Evolutionary conservation across 192 early-diverging fungal species (phyloP), one percentile per base, ranked within the genome.

Genomic region (Coemansia sp.): DNA sequence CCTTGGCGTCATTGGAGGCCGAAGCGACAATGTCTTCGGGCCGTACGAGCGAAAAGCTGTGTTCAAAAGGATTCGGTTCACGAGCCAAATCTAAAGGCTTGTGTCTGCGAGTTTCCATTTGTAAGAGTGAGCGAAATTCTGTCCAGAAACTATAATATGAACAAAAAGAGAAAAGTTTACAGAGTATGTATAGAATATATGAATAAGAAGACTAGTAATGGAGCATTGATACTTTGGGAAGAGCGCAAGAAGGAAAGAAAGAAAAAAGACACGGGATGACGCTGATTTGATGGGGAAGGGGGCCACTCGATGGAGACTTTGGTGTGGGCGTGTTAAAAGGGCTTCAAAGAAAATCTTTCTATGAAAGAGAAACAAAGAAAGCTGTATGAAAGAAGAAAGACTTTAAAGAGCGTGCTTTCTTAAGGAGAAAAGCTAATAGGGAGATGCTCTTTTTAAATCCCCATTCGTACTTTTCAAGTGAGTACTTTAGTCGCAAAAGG

Each of bases 11-110:
- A 7, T 40, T 11, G 16, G 36, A 58, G 35, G 59, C 1, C n/a
- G 59, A 13, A 33, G 59, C 34, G 55, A 64, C 14, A 26, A 46
- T 23, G 5, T 39, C 67, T 36, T 59, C 60, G 46, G 68, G 46
- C 34, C 67, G 65, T 28, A 80, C 65, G 13, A 79, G 82, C 13
- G 83, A 87, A 59, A 95, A 93, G 60, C 88, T 91, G 67, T 89
- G 85, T 63, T 94, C 94, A 66, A 95, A 95, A 38, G 91, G 93
- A 84, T 95, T 95, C 37, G 91, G 91, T 62, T 95, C 94, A 56
- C 87, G 79, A 60, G 91, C 87, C 24, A 94, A 85, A 63, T 94
- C 94, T 38, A 74, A 72, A 38, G 65, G 65, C 39, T 65, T 60
- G 38, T 68, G 66, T 51, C 62, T 69, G 24, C 67, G 72, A 23